Evolutionary conservation across 2,329 filamentous ascomycete species (phyloP).

Genomic region (Lanzia echinophila): DNA sequence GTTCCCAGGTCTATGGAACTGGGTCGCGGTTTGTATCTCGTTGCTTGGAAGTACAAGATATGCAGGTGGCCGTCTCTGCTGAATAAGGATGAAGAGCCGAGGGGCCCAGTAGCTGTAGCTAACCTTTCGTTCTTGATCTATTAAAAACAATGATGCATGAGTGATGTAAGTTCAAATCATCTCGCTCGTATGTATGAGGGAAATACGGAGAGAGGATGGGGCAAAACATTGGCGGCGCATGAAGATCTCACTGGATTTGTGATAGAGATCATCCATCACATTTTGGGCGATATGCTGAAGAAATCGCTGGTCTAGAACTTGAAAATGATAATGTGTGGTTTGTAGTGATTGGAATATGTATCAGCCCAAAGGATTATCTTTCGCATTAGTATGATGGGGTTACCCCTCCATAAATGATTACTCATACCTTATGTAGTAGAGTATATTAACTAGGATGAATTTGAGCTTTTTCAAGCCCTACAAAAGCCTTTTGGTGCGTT

Average conservation of each 20-base stretch:
- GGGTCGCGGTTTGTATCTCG: neutral
- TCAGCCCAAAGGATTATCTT: neutral
- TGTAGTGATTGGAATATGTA: neutral
- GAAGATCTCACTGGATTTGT: neutral
- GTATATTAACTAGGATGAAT: neutral
- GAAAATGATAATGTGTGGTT: neutral
- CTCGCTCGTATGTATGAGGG: too few species aligned
- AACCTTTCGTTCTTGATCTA: too few species aligned
- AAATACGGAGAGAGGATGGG: too few species aligned
- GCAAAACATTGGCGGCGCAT: neutral
- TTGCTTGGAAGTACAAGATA: neutral
- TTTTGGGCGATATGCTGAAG: neutral
- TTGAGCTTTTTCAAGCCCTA: neutral
- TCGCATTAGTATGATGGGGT: neutral
- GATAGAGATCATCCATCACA: slow-evolving; percentile 1
- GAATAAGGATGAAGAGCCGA: neutral
- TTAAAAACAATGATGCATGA: too few species aligned
- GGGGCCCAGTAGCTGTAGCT: neutral
- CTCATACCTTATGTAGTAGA: neutral
- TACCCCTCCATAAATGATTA: neutral
- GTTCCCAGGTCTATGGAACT: neutral
- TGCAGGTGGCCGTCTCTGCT: neutral
- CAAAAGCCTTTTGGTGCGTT: neutral
- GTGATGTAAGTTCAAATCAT: too few species aligned
- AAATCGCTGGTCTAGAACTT: neutral